These are phyloP conservation scores for Casuarina equisetifolia DNA, from an alignment of 306 rosid species.

Conservation along the genomic window DNA sequence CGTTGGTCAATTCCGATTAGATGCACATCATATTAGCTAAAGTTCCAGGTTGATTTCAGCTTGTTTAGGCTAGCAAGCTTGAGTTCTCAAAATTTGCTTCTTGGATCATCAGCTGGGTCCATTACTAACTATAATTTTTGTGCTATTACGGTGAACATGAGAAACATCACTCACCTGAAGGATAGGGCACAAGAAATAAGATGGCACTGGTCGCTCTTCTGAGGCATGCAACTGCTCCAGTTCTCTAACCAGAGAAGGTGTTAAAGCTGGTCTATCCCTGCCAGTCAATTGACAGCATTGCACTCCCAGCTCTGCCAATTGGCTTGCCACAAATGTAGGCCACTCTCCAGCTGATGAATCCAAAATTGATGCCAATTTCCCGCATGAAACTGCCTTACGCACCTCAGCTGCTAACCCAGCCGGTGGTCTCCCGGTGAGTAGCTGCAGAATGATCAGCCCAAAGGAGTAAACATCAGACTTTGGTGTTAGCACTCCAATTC, in stretches of 20 bases:
- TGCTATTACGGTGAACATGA: background rate
- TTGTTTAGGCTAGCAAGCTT: background rate
- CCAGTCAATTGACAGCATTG: conserved; percentile 70
- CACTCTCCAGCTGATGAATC: conserved; percentile 82
- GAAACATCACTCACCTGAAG: conserved; percentile 54
- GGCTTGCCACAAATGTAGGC: conserved; percentile 55
- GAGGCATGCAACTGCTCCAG: conserved; percentile 63
- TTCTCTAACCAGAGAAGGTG: conserved; percentile 77
- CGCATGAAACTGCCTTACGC: conserved; percentile 55
- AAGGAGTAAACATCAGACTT: conserved; percentile 82
- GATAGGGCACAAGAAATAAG: conserved; percentile 84
- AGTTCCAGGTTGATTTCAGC: background rate
- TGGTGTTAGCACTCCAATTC: conserved; percentile 66
- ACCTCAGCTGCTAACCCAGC: conserved; percentile 57
- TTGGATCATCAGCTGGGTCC: conserved; percentile 11
- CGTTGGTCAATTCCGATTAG: background rate
- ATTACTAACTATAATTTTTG: background rate
- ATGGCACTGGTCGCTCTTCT: conserved; percentile 72
- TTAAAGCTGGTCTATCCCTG: conserved; percentile 70
- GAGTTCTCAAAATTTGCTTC: background rate
- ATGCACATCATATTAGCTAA: background rate
- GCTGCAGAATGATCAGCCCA: conserved; percentile 79
- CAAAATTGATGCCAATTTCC: conserved; percentile 54
- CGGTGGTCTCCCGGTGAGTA: conserved; percentile 69
- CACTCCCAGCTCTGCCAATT: conserved; percentile 67